A percentile compares a stretch with the other conserved stretches of the same genome.
Evolutionary conservation across 164 flowering plant species (phyloP).

Genomic region (Stephania yunnanensis): DNA sequence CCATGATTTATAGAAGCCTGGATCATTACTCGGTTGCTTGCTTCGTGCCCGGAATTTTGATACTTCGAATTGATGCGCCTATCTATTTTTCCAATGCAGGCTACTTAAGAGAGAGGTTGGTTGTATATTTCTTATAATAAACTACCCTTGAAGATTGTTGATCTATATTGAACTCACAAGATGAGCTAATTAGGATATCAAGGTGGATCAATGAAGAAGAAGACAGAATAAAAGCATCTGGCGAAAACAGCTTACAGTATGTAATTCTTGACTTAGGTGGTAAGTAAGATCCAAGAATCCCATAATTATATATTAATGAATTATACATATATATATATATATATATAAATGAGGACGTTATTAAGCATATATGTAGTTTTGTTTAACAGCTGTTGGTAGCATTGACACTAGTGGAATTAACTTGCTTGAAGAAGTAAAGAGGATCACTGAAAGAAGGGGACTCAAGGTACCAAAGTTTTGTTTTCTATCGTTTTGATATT

Average conservation of each 20-base stretch:
- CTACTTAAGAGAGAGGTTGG: slow-evolving; percentile 70
- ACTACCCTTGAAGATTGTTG: background rate
- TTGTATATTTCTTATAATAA: background rate
- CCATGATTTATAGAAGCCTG: slow-evolving; percentile 41
- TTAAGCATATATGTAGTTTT: background rate
- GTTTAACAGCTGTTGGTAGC: slow-evolving; percentile 49
- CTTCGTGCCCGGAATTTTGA: slow-evolving; percentile 50
- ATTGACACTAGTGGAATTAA: slow-evolving; percentile 84
- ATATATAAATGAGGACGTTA: too few species aligned
- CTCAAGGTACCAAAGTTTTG: slow-evolving; percentile 47
- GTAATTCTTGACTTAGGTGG: slow-evolving; percentile 42
- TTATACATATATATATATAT: background rate
- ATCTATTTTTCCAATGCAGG: slow-evolving; percentile 64
- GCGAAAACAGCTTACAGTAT: slow-evolving; percentile 49
- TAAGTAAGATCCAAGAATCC: slow-evolving; percentile 25
- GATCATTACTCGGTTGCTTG: slow-evolving; percentile 53
- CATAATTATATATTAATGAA: too few species aligned
- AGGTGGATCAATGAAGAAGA: slow-evolving; percentile 77
- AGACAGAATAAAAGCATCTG: slow-evolving; percentile 44
- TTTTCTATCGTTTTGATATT: background rate
- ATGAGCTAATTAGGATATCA: slow-evolving; percentile 24
- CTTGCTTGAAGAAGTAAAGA: slow-evolving; percentile 69
- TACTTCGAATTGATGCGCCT: slow-evolving; percentile 54
- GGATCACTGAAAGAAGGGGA: slow-evolving; percentile 38
- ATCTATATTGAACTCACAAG: background rate